phyloP scores from a whole-genome alignment of 1,284 basidiomycete genomes.

The Rhodotorula sp. region DNA sequence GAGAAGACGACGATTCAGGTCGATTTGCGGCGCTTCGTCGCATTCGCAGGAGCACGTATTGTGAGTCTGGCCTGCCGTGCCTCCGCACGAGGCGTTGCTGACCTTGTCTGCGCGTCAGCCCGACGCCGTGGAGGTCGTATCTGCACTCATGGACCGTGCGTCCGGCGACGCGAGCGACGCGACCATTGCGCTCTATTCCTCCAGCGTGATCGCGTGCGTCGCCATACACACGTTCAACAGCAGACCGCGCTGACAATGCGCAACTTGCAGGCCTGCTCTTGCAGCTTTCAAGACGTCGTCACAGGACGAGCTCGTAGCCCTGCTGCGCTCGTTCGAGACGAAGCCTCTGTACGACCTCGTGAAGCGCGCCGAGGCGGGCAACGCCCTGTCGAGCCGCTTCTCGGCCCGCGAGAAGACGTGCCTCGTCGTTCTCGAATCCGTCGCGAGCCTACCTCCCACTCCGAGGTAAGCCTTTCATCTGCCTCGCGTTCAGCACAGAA shows the following conservation, averaged over 20 bases:
- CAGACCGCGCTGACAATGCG: neutral
- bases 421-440: constrained; percentile 19
- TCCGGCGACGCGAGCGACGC: neutral
- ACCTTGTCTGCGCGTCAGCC: neutral
- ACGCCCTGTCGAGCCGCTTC: neutral
- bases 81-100: too few species aligned
- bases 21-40: constrained; percentile 22
- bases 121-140: constrained; percentile 2
- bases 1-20: constrained; percentile 7
- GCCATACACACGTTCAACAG: too few species aligned
- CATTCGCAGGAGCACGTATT: neutral
- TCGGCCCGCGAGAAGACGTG: constrained; percentile 24
- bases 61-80: neutral
- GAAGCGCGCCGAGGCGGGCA: constrained; percentile 16
- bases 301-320: neutral
- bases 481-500: too few species aligned
- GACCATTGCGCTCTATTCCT: constrained; percentile 17
- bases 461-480: neutral
- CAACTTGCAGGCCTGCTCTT: constrained; percentile 5
- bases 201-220: constrained; percentile 14
- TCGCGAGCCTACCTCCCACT: constrained; percentile 1
- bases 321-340: constrained; percentile 17
- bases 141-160: constrained; percentile 14
- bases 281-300: constrained; percentile 10
- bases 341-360: constrained; percentile 18